phyloP scores from a whole-genome alignment of 2,329 filamentous ascomycete species.

The Curvularia sp. region DNA sequence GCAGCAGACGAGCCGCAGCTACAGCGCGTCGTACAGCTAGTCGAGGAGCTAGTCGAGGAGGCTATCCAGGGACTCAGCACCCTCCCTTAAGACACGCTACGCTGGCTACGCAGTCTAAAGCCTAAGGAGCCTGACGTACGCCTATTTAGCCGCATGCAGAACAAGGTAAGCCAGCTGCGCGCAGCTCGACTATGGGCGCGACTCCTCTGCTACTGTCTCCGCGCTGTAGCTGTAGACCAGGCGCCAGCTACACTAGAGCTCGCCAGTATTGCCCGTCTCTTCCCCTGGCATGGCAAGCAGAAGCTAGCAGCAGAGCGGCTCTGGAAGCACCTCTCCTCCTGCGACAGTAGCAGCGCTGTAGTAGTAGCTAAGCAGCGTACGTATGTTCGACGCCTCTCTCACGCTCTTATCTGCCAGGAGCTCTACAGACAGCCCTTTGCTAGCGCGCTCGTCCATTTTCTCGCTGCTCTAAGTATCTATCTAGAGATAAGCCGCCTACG shows the following conservation, averaged over 20 bases:
- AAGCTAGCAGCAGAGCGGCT: neutral
- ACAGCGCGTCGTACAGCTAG: neutral
- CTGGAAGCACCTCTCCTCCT: neutral
- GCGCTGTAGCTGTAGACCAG: constrained; percentile 1
- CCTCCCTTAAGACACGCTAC: neutral
- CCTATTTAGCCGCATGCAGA: neutral
- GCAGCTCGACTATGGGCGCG: constrained; percentile 7
- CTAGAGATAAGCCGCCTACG: neutral
- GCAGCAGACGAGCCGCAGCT: neutral
- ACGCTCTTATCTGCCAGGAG: neutral
- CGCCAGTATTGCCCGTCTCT: neutral
- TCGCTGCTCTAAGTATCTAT: neutral
- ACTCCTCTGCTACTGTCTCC: constrained; percentile 4
- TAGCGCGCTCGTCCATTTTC: neutral
- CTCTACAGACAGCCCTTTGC: neutral
- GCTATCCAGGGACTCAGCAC: constrained; percentile 1
- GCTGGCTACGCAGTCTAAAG: neutral
- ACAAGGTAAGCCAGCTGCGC: neutral
- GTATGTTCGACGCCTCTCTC: neutral
- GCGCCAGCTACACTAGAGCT: no score
- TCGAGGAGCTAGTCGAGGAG: constrained; percentile 1
- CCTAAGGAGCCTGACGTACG: neutral
- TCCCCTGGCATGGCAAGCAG: constrained; percentile 1
- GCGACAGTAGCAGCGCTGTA: neutral
- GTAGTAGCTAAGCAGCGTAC: neutral